phyloP scores from a whole-genome alignment of 2,329 filamentous ascomycete species.

The Hypoxylon sp. region DNA sequence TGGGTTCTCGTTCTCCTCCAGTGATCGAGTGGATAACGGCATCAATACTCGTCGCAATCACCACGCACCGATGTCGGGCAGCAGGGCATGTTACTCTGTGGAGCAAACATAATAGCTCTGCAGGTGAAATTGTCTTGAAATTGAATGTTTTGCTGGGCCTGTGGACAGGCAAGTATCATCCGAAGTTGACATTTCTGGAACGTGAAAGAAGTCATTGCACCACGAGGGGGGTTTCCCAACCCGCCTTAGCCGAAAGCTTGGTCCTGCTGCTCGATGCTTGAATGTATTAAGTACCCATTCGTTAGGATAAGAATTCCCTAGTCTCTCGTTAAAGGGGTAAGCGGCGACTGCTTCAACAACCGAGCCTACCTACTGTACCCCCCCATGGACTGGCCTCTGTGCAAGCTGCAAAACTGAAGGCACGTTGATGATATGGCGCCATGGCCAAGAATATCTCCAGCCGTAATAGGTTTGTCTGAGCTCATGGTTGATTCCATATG shows the following conservation, averaged over 20 bases:
- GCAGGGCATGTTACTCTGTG: neutral
- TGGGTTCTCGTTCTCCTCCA: neutral
- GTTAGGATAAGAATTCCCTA: too few relatives aligned
- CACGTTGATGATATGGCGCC: neutral
- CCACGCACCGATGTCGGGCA: neutral
- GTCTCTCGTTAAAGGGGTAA: too few relatives aligned
- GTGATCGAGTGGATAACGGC: neutral
- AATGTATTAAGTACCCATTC: neutral
- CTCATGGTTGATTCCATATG: neutral
- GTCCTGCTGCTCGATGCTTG: neutral
- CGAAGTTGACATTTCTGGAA: constrained; percentile 9
- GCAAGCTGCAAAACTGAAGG: neutral
- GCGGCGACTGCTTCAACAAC: too few relatives aligned
- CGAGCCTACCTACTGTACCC: neutral
- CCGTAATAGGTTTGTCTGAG: neutral
- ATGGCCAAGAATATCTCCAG: neutral
- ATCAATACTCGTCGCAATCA: neutral
- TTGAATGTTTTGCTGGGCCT: neutral
- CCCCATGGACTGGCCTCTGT: neutral
- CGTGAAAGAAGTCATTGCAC: neutral
- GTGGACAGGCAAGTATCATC: constrained; percentile 28
- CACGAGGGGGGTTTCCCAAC: neutral
- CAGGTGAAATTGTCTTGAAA: neutral
- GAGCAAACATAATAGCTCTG: neutral
- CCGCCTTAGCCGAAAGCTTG: neutral